Percentiles rank a stretch among this genome's conserved stretches.
These are phyloP conservation scores for Sphenostylis stenocarpa DNA, from an alignment of 306 rosid species.

Conservation along the genomic window DNA sequence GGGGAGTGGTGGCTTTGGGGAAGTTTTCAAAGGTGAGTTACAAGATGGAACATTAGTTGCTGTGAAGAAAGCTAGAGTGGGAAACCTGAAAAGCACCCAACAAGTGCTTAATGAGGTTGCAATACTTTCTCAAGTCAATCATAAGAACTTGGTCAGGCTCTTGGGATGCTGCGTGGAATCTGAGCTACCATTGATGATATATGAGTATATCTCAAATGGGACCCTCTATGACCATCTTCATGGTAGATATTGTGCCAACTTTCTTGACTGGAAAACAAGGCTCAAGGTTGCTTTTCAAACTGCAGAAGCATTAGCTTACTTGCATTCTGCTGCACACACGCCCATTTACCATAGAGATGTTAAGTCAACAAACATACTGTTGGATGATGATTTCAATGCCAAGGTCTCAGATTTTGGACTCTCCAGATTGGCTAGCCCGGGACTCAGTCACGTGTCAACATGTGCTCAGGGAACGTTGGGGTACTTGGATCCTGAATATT, in stretches of 20 bases:
- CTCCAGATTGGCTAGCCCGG: conserved; percentile 87
- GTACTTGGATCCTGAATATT: conserved; percentile 93
- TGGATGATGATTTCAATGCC: conserved; percentile 65
- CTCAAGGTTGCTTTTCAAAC: conserved; percentile 81
- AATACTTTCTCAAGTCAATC: conserved; percentile 92
- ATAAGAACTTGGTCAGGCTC: conserved; percentile 81
- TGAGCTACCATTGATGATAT: conserved; percentile 86
- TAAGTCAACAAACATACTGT: conserved; percentile 87
- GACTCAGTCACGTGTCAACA: conserved; percentile 89
- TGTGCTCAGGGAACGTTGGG: conserved; percentile 99
- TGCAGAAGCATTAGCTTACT: conserved; percentile 83
- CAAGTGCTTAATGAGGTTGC: conserved; percentile 90
- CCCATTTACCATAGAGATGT: conserved; percentile 97
- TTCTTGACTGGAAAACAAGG: conserved; percentile 86
- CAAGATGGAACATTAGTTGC: conserved; percentile 80
- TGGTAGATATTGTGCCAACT: conserved; percentile 54
- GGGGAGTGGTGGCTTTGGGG: conserved; percentile 94
- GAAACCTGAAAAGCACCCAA: conserved; percentile 85
- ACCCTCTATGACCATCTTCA: conserved; percentile 89
- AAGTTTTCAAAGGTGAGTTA: conserved; percentile 85
- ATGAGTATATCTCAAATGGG: conserved; percentile 90
- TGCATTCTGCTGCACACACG: conserved; percentile 82
- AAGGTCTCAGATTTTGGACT: conserved; percentile 95
- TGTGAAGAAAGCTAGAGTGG: conserved; percentile 85
- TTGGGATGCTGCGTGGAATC: conserved; percentile 88